phyloP scores from a whole-genome alignment of 2,329 filamentous ascomycete species.

The Talaromyces albobiverticillius region DNA sequence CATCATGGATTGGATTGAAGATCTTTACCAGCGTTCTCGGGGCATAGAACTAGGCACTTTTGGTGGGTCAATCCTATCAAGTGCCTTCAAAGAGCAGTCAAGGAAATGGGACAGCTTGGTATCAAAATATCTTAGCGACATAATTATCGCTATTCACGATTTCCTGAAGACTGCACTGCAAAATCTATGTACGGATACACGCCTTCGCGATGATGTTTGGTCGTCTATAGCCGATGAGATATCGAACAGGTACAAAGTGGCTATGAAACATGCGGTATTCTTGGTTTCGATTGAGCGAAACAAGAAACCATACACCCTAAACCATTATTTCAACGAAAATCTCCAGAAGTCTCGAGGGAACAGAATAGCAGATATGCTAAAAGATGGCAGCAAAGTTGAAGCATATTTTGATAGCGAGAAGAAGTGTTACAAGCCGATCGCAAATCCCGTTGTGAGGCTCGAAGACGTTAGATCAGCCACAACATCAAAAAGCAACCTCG shows the following conservation, averaged over 20 bases:
- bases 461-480: conserved; percentile 2
- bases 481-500: conserved; percentile 10
- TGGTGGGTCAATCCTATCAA: conserved; percentile 27
- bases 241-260: conserved; percentile 43
- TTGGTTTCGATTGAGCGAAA: conserved; percentile 53
- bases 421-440: too few species aligned
- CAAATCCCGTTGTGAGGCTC: conserved; percentile 10
- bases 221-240: conserved; percentile 47
- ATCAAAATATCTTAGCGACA: conserved; percentile 49
- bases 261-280: conserved; percentile 50
- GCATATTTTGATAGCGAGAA: too few species aligned
- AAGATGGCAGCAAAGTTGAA: too few species aligned
- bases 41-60: conserved; percentile 56
- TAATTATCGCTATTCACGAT: conserved; percentile 51
- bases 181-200: conserved; percentile 43
- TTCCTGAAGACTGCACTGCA: conserved; percentile 50
- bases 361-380: conserved; percentile 3
- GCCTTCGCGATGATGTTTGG: conserved; percentile 43
- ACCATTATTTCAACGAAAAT: conserved; percentile 46
- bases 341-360: conserved; percentile 3
- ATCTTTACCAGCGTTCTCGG: conserved; percentile 44
- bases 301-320: conserved; percentile 48
- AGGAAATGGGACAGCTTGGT: conserved; percentile 52
- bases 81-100: conserved; percentile 53
- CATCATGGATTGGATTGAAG: conserved; percentile 48